phyloP scores from a whole-genome alignment of 495 filamentous ascomycete genomes.

The Pseudoneurospora amorphoporcata region DNA sequence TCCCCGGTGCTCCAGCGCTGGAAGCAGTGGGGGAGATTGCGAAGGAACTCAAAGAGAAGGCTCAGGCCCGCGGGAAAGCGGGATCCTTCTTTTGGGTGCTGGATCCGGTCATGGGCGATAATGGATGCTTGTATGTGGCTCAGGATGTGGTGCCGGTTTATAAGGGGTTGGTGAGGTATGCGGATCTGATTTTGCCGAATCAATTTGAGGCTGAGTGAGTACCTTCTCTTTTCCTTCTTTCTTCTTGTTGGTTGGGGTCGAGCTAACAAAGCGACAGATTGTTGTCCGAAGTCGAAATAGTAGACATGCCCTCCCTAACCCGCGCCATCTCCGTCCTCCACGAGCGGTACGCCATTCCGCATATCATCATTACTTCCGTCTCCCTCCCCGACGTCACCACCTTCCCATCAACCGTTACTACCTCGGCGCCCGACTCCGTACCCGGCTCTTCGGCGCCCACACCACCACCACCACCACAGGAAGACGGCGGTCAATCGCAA shows the following conservation, averaged over 20 bases:
- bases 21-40: constrained; percentile 77
- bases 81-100: constrained; percentile 95
- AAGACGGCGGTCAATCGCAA: background rate
- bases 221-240: constrained; percentile 18
- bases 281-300: constrained; percentile 74
- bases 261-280: constrained; percentile 36
- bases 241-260: background rate
- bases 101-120: constrained; percentile 97
- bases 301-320: constrained; percentile 58
- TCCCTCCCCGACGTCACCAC: constrained; percentile 15
- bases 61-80: constrained; percentile 37
- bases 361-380: constrained; percentile 88
- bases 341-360: constrained; percentile 63
- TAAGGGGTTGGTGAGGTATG: constrained; percentile 61
- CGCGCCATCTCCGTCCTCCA: constrained; percentile 71
- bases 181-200: constrained; percentile 89
- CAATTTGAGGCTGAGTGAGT: constrained; percentile 99
- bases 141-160: constrained; percentile 89
- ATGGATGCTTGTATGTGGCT: constrained; percentile 80
- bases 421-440: constrained; percentile 26
- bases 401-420: constrained; percentile 9
- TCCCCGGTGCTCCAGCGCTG: constrained; percentile 73
- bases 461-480: background rate
- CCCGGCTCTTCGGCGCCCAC: background rate
- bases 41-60: constrained; percentile 61